Evolutionary conservation across 116 monocot species (phyloP).

Genomic region (Phalaenopsis hybrid): DNA sequence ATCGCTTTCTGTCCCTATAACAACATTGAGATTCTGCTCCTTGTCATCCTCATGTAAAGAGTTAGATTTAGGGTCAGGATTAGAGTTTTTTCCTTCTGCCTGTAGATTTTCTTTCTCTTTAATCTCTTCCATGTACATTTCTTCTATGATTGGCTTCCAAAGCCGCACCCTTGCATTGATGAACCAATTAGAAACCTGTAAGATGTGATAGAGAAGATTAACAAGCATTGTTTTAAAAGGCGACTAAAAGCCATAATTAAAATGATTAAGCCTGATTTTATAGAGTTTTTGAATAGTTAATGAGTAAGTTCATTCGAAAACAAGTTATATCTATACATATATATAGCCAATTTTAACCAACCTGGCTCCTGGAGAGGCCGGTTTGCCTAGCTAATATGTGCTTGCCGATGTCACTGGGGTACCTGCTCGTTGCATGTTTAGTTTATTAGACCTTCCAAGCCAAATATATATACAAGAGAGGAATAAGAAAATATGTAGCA

Average conservation of each 20-base stretch:
- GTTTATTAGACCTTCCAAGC: neutral
- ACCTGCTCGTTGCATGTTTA: slow-evolving; percentile 12
- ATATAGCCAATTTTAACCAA: neutral
- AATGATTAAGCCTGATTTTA: no score
- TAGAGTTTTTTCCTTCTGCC: neutral
- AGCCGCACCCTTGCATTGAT: slow-evolving; percentile 17
- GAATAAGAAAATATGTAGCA: no score
- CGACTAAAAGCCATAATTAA: no score
- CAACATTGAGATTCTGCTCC: neutral
- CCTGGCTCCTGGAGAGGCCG: slow-evolving; percentile 26
- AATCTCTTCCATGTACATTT: slow-evolving; percentile 12
- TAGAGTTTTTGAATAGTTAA: no score
- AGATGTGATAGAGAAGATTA: neutral
- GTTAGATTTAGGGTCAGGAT: neutral
- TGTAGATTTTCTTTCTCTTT: neutral
- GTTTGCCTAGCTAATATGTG: slow-evolving; percentile 22
- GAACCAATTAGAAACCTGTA: slow-evolving; percentile 16
- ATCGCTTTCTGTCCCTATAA: neutral
- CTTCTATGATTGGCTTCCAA: slow-evolving; percentile 16
- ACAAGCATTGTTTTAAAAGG: no score
- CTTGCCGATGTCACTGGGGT: slow-evolving; percentile 24
- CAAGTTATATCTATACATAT: no score
- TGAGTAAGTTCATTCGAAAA: no score
- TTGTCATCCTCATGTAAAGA: neutral
- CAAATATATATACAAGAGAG: no score